Evolutionary conservation across 1,284 basidiomycete species (phyloP), one percentile per base, ranked within the genome.

Genomic region (Ganoderma leucocontextum): DNA sequence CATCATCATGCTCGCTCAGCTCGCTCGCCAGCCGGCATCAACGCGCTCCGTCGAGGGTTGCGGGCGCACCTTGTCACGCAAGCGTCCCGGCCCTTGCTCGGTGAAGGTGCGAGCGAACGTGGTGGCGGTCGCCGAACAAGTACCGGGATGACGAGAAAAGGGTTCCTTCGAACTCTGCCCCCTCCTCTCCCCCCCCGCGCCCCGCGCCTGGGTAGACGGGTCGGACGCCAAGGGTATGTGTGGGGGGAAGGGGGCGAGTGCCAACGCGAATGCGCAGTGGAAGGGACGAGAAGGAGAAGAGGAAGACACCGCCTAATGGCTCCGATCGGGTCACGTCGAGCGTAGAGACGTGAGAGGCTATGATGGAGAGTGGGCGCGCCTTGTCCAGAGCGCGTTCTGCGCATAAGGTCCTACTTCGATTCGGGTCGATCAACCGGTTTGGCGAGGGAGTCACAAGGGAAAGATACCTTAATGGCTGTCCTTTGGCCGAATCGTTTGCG

Each of bases 111-210:
- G 38, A 33, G 57, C 5, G 19, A 17, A 29, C 15, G 36, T 60
- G 44, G 47, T 10, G 49, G 36, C 35, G 49, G 8, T 10, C 33
- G 29, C 65, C 65, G 60, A 66, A 62, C 52, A 66, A 52, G 60
- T 52, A 55, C 60, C 65, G 65, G 53, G 55, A 19, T 41, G 29
- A 62, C 60, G 64, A 63, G 64, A 66, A 68, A 42, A 60, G 70
- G 66, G 66, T 66, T 38, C 52, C 70, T 66, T 71, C 70, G 55
- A 47, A 15, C 35, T 17, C 55, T 36, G 35, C 3, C 19, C 9
- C 53, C 35, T 38, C n/a, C 35, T 7, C 17, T 57, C 8, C n/a
- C 49, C 52, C 52, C 17, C 33, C 29, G 52, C 52, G 29, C 52
- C 33, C 17, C 25, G 55, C 33, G 55, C 55, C 33, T 58, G 35